phyloP scores from a whole-genome alignment of 1,284 basidiomycete species.

The Xerocomus amazonicus region DNA sequence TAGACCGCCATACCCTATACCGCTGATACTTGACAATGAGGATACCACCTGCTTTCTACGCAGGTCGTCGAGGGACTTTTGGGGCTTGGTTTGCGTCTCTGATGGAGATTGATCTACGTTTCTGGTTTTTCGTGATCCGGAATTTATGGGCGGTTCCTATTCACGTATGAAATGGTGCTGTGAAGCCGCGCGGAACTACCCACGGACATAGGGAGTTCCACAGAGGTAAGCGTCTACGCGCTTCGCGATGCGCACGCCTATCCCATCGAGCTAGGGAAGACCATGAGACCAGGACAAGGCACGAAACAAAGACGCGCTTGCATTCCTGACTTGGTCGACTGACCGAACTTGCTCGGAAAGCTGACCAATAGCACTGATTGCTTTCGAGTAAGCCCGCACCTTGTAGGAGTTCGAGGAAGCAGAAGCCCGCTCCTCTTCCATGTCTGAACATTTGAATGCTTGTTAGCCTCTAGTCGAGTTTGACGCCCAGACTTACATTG shows the following conservation, averaged over 20 bases:
- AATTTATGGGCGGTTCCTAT: slow-evolving; percentile 16
- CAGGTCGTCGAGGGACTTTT: slow-evolving; percentile 25
- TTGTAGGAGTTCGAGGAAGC: slow-evolving; percentile 44
- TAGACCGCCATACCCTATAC: slow-evolving; percentile 28
- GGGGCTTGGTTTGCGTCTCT: slow-evolving; percentile 5
- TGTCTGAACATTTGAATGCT: slow-evolving; percentile 33
- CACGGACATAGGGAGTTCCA: slow-evolving; percentile 36
- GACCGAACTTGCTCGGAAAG: slow-evolving; percentile 42
- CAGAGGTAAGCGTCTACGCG: slow-evolving; percentile 42
- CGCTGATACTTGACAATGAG: slow-evolving; percentile 13
- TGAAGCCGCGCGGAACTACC: slow-evolving; percentile 15
- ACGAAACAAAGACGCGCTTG: slow-evolving; percentile 12
- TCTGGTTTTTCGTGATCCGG: slow-evolving; percentile 13
- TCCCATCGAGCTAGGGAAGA: slow-evolving; percentile 37
- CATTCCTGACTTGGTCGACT: slow-evolving; percentile 36
- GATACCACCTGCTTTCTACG: slow-evolving; percentile 15
- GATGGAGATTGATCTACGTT: background rate
- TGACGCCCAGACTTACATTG: slow-evolving; percentile 33
- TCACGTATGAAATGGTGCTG: slow-evolving; percentile 5
- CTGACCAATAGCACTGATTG: slow-evolving; percentile 40
- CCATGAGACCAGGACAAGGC: slow-evolving; percentile 8
- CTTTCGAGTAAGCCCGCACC: slow-evolving; percentile 46
- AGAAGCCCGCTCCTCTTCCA: slow-evolving; percentile 41
- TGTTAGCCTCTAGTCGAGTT: background rate
- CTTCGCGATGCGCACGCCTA: slow-evolving; percentile 41